Conservation (phyloP, 2,329 filamentous ascomycete species). For the Aspergillus novofumigatus region DNA sequence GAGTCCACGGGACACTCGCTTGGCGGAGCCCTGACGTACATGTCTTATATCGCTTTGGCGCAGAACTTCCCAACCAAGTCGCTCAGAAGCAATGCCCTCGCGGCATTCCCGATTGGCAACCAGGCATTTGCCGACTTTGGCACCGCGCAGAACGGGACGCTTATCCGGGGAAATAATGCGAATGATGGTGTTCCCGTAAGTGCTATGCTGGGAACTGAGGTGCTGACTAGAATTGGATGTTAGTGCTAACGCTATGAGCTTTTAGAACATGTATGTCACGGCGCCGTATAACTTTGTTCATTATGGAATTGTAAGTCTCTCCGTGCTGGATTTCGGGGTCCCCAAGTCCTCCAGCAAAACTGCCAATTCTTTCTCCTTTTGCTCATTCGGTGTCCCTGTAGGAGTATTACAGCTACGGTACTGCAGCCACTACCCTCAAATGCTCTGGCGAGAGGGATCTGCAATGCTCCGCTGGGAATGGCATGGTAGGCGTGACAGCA, state of each 20-base stretch:
- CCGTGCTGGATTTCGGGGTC: background rate
- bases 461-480: slow-evolving; percentile 26
- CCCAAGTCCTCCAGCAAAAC: background rate
- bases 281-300: slow-evolving; percentile 20
- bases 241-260: background rate
- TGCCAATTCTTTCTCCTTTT: background rate
- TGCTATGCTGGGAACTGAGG: background rate
- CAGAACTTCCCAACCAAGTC: slow-evolving; percentile 27
- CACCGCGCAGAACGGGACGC: slow-evolving; percentile 17
- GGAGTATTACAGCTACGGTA: slow-evolving; percentile 27
- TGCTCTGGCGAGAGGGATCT: slow-evolving; percentile 24
- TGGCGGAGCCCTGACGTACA: slow-evolving; percentile 26
- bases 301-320: slow-evolving; percentile 22
- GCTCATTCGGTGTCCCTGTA: background rate
- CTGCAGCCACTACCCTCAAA: slow-evolving; percentile 8
- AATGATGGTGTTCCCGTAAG: slow-evolving; percentile 26
- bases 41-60: slow-evolving; percentile 29
- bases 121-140: slow-evolving; percentile 23
- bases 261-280: slow-evolving; percentile 24
- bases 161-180: slow-evolving; percentile 26
- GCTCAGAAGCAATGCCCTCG: slow-evolving; percentile 29
- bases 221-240: background rate
- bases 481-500: slow-evolving; percentile 18
- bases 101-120: slow-evolving; percentile 32
- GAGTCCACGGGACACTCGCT: slow-evolving; percentile 30